phyloP scores from a whole-genome alignment of 257 asterid species.

The Forsythia viridissima region DNA sequence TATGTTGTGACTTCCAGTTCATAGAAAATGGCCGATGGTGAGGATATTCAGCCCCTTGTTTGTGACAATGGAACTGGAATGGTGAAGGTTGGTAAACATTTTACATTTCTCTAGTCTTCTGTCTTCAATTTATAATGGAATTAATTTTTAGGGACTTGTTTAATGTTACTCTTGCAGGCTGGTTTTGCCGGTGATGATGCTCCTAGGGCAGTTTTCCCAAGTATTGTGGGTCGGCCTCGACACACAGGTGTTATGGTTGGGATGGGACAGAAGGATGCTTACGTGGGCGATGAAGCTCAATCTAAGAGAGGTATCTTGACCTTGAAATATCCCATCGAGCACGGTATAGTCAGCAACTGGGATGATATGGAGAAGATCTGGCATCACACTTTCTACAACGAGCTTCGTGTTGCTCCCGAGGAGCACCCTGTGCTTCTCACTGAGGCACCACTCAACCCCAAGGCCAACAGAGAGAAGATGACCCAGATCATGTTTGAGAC shows the following conservation, averaged over 20 bases:
- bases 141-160: background rate
- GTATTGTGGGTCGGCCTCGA: conserved; percentile 52
- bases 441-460: conserved; percentile 58
- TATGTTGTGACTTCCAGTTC: background rate
- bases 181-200: conserved; percentile 62
- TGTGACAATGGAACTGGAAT: conserved; percentile 21
- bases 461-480: conserved; percentile 58
- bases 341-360: conserved; percentile 55
- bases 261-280: conserved; percentile 58
- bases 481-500: conserved; percentile 58
- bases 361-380: conserved; percentile 57
- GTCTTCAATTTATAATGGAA: background rate
- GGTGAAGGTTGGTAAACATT: conserved; percentile 4
- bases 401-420: conserved; percentile 57
- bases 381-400: conserved; percentile 59
- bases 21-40: conserved; percentile 17
- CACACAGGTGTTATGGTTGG: conserved; percentile 62
- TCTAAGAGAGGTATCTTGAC: conserved; percentile 57
- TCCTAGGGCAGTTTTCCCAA: conserved; percentile 53
- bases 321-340: conserved; percentile 50
- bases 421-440: conserved; percentile 55
- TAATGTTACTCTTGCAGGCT: conserved; percentile 27
- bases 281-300: conserved; percentile 54
- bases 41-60: conserved; percentile 18
- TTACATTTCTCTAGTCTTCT: background rate